Percentiles rank a stretch among this genome's conserved stretches.
These are phyloP conservation scores for Colletotrichum sidae DNA, from an alignment of 2,329 filamentous ascomycete species.

Conservation along the genomic window DNA sequence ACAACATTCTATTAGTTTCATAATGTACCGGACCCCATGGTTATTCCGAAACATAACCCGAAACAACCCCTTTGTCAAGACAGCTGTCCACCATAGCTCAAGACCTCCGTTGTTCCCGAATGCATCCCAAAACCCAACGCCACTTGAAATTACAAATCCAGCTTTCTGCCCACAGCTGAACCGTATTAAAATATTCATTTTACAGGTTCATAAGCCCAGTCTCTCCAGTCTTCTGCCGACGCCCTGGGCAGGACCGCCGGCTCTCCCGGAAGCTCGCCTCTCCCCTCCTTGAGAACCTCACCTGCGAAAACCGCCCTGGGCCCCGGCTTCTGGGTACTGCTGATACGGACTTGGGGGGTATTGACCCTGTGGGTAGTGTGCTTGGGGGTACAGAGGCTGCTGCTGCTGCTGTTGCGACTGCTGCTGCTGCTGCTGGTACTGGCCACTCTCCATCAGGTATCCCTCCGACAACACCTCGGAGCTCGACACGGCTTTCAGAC, in stretches of 20 bases:
- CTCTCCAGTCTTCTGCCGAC: slow-evolving; percentile 16
- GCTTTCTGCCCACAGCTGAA: background rate
- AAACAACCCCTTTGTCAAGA: too few species aligned
- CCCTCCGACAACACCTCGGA: slow-evolving; percentile 21
- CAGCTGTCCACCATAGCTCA: too few species aligned
- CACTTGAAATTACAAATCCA: too few species aligned
- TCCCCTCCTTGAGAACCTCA: background rate
- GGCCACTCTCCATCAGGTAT: slow-evolving; percentile 31
- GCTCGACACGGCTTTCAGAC: slow-evolving; percentile 21
- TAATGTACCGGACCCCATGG: too few species aligned
- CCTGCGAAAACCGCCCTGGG: slow-evolving; percentile 11
- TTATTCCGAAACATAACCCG: too few species aligned
- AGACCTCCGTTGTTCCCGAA: too few species aligned
- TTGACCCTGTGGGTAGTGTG: slow-evolving; percentile 3
- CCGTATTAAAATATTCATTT: background rate
- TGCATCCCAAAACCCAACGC: too few species aligned
- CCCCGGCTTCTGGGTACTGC: slow-evolving; percentile 10
- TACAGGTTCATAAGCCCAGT: slow-evolving; percentile 19
- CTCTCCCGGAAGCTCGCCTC: slow-evolving; percentile 3
- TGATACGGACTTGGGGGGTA: slow-evolving; percentile 11
- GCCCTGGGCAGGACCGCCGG: background rate
- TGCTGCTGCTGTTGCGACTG: background rate
- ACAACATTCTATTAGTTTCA: accelerated
- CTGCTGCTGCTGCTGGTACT: slow-evolving; percentile 8
- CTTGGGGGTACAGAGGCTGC: background rate